phyloP scores from a whole-genome alignment of 208 protist genomes.

The Jaenimonas drosophilae region DNA sequence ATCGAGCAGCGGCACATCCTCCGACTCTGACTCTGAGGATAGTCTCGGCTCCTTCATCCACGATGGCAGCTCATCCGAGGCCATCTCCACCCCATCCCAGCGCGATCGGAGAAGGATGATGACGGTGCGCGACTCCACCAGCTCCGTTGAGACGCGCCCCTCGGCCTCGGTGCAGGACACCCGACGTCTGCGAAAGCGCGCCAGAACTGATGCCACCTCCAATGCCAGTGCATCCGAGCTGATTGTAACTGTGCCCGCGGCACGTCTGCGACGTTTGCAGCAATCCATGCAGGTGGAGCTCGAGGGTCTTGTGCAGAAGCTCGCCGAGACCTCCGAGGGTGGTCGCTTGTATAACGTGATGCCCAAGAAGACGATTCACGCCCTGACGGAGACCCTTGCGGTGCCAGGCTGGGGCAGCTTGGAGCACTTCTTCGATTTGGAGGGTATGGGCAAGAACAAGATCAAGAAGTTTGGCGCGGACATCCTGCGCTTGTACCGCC shows the following conservation, averaged over 20 bases:
- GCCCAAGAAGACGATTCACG: slow-evolving; percentile 72
- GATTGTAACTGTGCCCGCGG: slow-evolving; percentile 22
- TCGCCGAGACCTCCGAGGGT: slow-evolving; percentile 60
- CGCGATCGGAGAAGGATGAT: too few species aligned
- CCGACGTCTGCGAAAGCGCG: too few species aligned
- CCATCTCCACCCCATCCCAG: slow-evolving; percentile 8
- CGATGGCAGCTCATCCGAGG: slow-evolving; percentile 10
- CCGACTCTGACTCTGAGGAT: slow-evolving; percentile 5
- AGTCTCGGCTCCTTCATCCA: slow-evolving; percentile 10
- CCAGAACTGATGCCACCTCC: too few species aligned
- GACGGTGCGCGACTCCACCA: too few species aligned
- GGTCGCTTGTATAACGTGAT: slow-evolving; percentile 81
- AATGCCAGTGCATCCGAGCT: slow-evolving; percentile 1
- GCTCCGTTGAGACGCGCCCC: too few species aligned
- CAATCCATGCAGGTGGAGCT: slow-evolving; percentile 36
- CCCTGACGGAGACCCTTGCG: slow-evolving; percentile 50
- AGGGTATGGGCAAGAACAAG: slow-evolving; percentile 85
- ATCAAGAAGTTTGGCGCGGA: slow-evolving; percentile 75
- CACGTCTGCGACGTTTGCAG: slow-evolving; percentile 41
- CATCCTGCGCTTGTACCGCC: slow-evolving; percentile 63
- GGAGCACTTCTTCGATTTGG: slow-evolving; percentile 57
- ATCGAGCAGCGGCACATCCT: not conserved
- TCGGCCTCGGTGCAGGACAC: too few species aligned
- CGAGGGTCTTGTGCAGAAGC: slow-evolving; percentile 57
- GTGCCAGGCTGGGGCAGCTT: slow-evolving; percentile 59